Base-by-base conservation (phyloP, 129 eudicot genomes). In the Helianthus annuus region DNA sequence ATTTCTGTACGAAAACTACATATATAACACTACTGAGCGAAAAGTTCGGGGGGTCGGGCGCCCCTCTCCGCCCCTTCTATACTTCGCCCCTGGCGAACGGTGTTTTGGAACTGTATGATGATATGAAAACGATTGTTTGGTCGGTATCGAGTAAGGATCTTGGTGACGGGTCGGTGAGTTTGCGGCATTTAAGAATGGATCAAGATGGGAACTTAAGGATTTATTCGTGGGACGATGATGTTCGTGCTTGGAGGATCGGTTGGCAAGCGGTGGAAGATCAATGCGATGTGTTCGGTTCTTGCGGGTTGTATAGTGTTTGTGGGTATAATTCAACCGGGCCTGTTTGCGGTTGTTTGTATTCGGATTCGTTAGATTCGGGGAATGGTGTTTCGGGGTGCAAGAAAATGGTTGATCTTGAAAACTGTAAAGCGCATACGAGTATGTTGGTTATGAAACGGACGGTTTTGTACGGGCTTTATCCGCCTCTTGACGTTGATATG, bases 221-320 rank as follows among this genome's bases (percentile, higher is more conserved):
- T 17, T 87, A 85, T 77, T 87, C 85, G 4, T 87, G 94, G 97
- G 85, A 83, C 61, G 34, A 38, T 62, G 34, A 32, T 13, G 70
- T 68, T 70, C 72, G 15, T 57, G 11, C 59, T 11, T 87, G 94
- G 96, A 76, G 75, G 72, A 74, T 75, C 3, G 91, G 92, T 6
- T 90, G 96, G 96, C 96, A 90, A 81, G 96, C 96, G 0, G 87
- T 90, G 11, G 80, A 87, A 54, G 87, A 87, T 51, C 91, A 90
- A 38, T 87, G 94, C 64, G 54, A 68, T 36, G 94, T 90, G 49
- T 90, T 90, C 68, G 91, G 88, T 19, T 83, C 87, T 49, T 90
- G 94, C 68, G 96, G 96, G 15, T 68, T 85, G 24, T 90, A 90
- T 46, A 80, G 94, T 63, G 66, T 87, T 9, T 90, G 94, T 64